Conservation (phyloP, 345 rosid genomes). For the Brassica napus region Da-Ae NC_063444.1:2059001-2059500, state of each 20-base stretch:
- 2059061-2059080: conserved; percentile 53
- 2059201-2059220: conserved; percentile 48
- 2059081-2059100: conserved; percentile 81
- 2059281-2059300: conserved; percentile 95
- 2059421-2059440: conserved; percentile 61
- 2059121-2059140: conserved; percentile 83
- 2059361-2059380: neutral
- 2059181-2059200: neutral
- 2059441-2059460: conserved; percentile 76
- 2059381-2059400: neutral
- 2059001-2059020: conserved; percentile 77
- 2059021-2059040: conserved; percentile 61
- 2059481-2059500: conserved; percentile 84
- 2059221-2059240: conserved; percentile 95
- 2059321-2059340: neutral
- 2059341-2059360: neutral
- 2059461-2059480: conserved; percentile 73
- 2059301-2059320: conserved; percentile 96
- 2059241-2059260: conserved; percentile 89
- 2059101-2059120: conserved; percentile 87
- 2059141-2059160: neutral
- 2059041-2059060: conserved; percentile 72
- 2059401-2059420: conserved; percentile 44
- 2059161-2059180: conserved; percentile 1
- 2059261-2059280: conserved; percentile 86